Base-by-base conservation (phyloP, 176 grass and related monocot species). In the Bonia amplexicaulis region DNA sequence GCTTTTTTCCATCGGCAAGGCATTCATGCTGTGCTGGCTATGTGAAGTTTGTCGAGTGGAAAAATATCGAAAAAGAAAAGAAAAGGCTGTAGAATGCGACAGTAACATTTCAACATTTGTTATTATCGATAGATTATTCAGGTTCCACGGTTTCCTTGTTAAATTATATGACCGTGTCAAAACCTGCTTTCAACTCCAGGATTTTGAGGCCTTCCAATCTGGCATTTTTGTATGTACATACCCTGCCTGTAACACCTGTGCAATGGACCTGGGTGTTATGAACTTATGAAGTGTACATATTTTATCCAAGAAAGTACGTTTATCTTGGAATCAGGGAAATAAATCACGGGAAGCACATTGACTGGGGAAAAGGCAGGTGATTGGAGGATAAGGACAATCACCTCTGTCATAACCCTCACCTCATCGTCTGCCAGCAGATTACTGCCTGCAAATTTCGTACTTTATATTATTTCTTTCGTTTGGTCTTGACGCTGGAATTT, bases 51-150 rank as follows among this genome's bases (percentile, higher is more conserved):
- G 37, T 46, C 44, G 74, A 52, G 15, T 31, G 12, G 53, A 22
- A 44, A 45, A 40, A 51, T 46, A 60, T 22, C 19, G 42, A 75
- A 51, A 87, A 67, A 61, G 59, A 10, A 40, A 7, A 52, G 35
- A 75, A 55, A 65, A 31, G 53, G 68, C 26, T 20, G 35, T 79
- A 64, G 31, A 13, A 83, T 23, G 62, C 2, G 23, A 37, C 70
- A 62, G 81, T 45, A 75, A 66, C 69, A 49, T 25, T 74, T 74
- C 12, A 69, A 63, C 69, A 80, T 75, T 63, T 69, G 55, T 46
- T 87, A 84, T 70, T 87, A 39, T 75, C 46, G 25, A 17, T 87
- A 74, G n/a, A 80, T 62, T 80, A 44, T 80, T 44, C 62, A 33
- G 13, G 19, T 31, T 77, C 17, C 44, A 52, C 0, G 33, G 52